These are phyloP conservation scores for Tilletia setariae DNA, from an alignment of 1,284 basidiomycete species.

Conservation along the genomic window DNA sequence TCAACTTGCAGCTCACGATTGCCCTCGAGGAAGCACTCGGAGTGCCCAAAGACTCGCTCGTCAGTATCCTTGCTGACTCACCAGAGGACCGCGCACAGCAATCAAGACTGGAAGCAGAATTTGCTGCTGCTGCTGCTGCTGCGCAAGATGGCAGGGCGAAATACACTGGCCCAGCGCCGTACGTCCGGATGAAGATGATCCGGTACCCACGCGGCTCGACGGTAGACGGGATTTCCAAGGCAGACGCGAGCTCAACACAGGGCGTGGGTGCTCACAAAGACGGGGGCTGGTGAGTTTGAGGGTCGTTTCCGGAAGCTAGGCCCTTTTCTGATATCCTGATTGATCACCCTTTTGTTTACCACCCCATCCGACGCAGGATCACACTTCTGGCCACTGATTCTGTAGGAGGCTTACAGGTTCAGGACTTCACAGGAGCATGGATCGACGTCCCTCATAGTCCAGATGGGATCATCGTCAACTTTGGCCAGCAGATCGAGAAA, in stretches of 20 bases:
- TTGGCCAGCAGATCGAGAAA: constrained; percentile 47
- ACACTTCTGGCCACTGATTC: constrained; percentile 37
- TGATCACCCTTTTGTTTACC: too few relatives aligned
- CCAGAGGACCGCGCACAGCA: constrained; percentile 16
- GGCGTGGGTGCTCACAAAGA: constrained; percentile 48
- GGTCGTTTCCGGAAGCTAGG: background rate
- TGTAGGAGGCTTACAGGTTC: constrained; percentile 37
- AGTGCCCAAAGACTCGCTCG: constrained; percentile 24
- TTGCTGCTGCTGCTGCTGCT: background rate
- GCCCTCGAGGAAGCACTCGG: constrained; percentile 39
- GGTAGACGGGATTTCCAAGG: constrained; percentile 30
- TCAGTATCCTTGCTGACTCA: constrained; percentile 22
- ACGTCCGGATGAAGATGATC: constrained; percentile 44
- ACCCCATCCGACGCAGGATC: constrained; percentile 20
- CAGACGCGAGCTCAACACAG: constrained; percentile 30
- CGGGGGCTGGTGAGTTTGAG: constrained; percentile 29
- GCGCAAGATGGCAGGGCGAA: background rate
- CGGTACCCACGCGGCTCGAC: constrained; percentile 32
- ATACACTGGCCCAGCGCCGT: constrained; percentile 25
- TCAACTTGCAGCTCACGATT: constrained; percentile 31
- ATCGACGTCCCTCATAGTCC: constrained; percentile 33
- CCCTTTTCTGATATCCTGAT: background rate
- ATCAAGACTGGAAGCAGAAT: background rate
- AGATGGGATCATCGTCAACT: constrained; percentile 38
- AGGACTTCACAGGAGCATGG: constrained; percentile 39